Evolutionary conservation across 495 filamentous ascomycete genomes (phyloP).

Genomic region (Hypoxylon perforatum): DNA sequence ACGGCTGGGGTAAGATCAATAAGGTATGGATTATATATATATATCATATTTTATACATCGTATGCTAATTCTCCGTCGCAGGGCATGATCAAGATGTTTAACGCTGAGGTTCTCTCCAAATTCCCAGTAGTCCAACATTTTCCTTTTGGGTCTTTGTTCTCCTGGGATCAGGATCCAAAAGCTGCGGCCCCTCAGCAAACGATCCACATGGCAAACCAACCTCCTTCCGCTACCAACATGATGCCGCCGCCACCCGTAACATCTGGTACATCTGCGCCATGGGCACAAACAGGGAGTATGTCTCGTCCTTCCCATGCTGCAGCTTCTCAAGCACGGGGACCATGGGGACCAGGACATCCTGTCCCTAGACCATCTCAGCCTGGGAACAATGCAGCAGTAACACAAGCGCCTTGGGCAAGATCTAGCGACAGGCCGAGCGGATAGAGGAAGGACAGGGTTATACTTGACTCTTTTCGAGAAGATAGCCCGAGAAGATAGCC

Average conservation of each 20-base stretch:
- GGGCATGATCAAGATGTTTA: slow-evolving; percentile 98
- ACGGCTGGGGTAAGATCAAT: slow-evolving; percentile 98
- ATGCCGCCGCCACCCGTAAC: slow-evolving; percentile 25
- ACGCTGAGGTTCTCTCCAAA: slow-evolving; percentile 91
- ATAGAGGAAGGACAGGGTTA: slow-evolving; percentile 5
- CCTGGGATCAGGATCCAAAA: slow-evolving; percentile 79
- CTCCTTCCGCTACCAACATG: slow-evolving; percentile 46
- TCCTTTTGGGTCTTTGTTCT: slow-evolving; percentile 86
- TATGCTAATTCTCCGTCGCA: slow-evolving; percentile 33
- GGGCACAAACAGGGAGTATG: slow-evolving; percentile 51
- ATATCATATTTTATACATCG: background rate
- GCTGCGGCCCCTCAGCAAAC: slow-evolving; percentile 59
- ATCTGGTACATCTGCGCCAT: slow-evolving; percentile 51
- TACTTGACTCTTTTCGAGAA: background rate
- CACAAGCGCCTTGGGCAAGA: slow-evolving; percentile 42
- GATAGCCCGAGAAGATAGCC: background rate
- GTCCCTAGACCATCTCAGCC: slow-evolving; percentile 31
- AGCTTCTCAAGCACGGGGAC: slow-evolving; percentile 49
- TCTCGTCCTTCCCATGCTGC: slow-evolving; percentile 42
- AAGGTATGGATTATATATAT: slow-evolving; percentile 67
- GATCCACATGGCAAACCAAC: slow-evolving; percentile 70
- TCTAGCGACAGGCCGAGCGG: slow-evolving; percentile 44
- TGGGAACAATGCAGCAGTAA: slow-evolving; percentile 11
- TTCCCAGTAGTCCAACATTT: slow-evolving; percentile 98
- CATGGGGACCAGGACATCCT: slow-evolving; percentile 33